Percentiles rank a stretch among this genome's conserved stretches.
Evolutionary conservation across 352 stramenopile species (phyloP).

Genomic region (Phytophthora agathidicida): DNA sequence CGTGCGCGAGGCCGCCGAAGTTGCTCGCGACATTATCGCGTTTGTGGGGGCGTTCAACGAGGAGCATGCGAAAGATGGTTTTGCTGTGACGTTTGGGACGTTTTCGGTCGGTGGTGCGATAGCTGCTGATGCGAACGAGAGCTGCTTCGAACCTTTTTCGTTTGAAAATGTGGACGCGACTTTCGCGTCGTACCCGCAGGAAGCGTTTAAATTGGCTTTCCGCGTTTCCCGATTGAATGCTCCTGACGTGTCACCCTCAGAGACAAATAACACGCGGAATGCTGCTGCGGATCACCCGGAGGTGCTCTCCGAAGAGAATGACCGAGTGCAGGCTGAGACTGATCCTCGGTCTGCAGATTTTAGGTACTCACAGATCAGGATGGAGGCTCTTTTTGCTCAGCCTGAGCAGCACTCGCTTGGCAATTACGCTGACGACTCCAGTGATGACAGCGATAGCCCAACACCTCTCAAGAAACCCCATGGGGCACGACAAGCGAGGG

Average conservation of each 20-base stretch:
- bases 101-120: slow-evolving; percentile 43
- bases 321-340: slow-evolving; percentile 27
- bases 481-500: slow-evolving; percentile 21
- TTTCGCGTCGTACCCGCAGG: slow-evolving; percentile 41
- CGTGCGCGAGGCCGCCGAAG: slow-evolving; percentile 32
- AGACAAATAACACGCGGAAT: background rate
- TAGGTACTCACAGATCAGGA: slow-evolving; percentile 75
- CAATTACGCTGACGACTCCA: slow-evolving; percentile 22
- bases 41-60: slow-evolving; percentile 69
- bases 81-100: slow-evolving; percentile 62
- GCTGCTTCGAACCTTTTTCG: slow-evolving; percentile 46
- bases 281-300: slow-evolving; percentile 2
- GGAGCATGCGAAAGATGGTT: slow-evolving; percentile 58
- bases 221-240: slow-evolving; percentile 45
- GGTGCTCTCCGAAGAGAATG: slow-evolving; percentile 15
- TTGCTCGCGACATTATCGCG: slow-evolving; percentile 46
- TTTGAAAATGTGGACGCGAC: slow-evolving; percentile 33
- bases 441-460: slow-evolving; percentile 30
- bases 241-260: background rate
- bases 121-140: slow-evolving; percentile 46
- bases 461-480: slow-evolving; percentile 27
- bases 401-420: slow-evolving; percentile 24
- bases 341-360: slow-evolving; percentile 71
- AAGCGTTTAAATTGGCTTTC: slow-evolving; percentile 76
- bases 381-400: slow-evolving; percentile 74